Evolutionary conservation across 129 eudicot genomes (phyloP), one percentile per base, ranked within the genome.

Genomic region (Rutidosis leptorrhynchoides): DNA sequence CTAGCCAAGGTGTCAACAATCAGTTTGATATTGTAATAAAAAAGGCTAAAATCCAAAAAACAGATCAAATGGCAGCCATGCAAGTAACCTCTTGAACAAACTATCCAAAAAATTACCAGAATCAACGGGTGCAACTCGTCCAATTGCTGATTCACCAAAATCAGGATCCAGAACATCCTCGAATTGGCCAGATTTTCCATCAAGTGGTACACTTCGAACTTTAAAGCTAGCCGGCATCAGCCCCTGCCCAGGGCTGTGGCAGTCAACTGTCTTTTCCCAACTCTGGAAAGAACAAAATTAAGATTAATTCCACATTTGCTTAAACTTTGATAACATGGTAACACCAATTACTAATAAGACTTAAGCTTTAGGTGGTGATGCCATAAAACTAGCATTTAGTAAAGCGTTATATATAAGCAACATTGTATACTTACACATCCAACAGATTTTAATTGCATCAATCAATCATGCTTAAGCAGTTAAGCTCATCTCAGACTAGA

Each of bases 171-270:
- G 72, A 55, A 92, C 81, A 70, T 92, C 98, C 83, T 92, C 96
- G 19, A 75, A 68, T 74, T 86, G 96, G 16, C 90, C 90, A 46
- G 68, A 28, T 71, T 71, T 76, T 52, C 91, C 98, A 52, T 92
- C 95, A 33, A 88, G 88, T 33, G 95, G 83, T 48, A 83, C 83
- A 60, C 65, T 80, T 75, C 80, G 77, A 71, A 92, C 95, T 68
- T 92, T 92, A 37, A 92, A 92, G 78, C 98, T 92, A 7, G 97
- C 97, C 11, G 97, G 97, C 97, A 87, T 91, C 86, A 91, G 80
- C 72, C 97, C 97, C 64, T 88, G 90, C 51, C 98, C 96, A 46
- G 98, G 98, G 78, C 95, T 88, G 68, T 92, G 85, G 91, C 98
- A 88, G 65, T 92, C 98, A 2, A 92, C 88, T 21, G 95, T 87